Evolutionary conservation across 306 rosid species (phyloP).

Genomic region (Casuarina cunninghamiana): DNA sequence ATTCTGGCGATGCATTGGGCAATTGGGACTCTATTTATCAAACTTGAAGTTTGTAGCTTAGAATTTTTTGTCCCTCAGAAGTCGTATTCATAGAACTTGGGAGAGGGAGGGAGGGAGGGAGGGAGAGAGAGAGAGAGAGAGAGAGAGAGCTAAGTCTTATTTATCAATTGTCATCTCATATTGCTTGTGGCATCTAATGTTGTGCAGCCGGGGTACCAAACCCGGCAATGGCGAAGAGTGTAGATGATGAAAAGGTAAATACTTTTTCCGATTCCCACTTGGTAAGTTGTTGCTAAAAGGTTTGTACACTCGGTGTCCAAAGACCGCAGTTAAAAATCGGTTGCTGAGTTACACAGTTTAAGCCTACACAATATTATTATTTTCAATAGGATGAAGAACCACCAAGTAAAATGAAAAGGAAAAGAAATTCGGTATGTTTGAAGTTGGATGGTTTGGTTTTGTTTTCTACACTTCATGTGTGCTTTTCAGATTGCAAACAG

Average conservation of each 20-base stretch:
- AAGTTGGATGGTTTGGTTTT: background rate
- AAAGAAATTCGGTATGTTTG: background rate
- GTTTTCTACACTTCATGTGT: background rate
- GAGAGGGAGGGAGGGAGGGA: too few relatives aligned
- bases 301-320: background rate
- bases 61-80: background rate
- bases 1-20: too few relatives aligned
- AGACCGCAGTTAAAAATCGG: background rate
- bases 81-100: too few relatives aligned
- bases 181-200: conserved; percentile 20
- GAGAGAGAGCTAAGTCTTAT: background rate
- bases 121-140: too few relatives aligned
- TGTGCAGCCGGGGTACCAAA: conserved; percentile 71
- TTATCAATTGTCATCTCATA: background rate
- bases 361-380: background rate
- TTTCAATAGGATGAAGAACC: background rate
- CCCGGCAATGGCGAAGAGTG: conserved; percentile 74
- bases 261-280: background rate
- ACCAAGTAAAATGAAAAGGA: background rate
- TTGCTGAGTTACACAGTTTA: background rate
- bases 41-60: background rate
- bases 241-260: conserved; percentile 82
- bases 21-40: background rate
- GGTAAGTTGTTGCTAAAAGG: background rate
- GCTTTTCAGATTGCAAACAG: conserved; percentile 66